Evolutionary conservation across 441 rosid genomes (phyloP).

Genomic region (Arabidopsis hybrid): DNA sequence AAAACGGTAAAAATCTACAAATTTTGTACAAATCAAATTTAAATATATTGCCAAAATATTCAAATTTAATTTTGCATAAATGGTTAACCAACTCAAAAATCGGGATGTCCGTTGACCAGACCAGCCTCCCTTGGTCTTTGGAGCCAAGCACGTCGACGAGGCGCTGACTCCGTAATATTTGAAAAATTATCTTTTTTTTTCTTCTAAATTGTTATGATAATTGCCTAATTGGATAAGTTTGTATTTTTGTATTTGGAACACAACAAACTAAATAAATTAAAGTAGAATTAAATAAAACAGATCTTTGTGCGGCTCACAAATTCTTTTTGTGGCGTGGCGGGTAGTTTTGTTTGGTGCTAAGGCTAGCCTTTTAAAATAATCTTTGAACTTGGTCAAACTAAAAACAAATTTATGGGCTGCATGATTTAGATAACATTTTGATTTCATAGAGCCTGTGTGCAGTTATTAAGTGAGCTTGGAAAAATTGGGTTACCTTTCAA

Average conservation of each 20-base stretch:
- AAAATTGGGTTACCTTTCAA: neutral
- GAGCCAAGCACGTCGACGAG: slow-evolving; percentile 30
- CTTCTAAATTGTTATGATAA: neutral
- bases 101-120: slow-evolving; percentile 30
- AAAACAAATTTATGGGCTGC: slow-evolving; percentile 1
- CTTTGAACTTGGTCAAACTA: slow-evolving; percentile 3
- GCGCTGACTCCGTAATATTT: slow-evolving; percentile 20
- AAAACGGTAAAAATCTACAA: slow-evolving; percentile 2
- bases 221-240: slow-evolving; percentile 3
- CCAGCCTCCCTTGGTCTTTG: slow-evolving; percentile 32
- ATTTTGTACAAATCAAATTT: neutral
- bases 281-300: neutral
- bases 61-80: neutral
- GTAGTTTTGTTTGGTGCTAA: slow-evolving; percentile 15
- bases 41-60: neutral
- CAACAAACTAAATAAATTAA: neutral
- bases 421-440: neutral
- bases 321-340: slow-evolving; percentile 6
- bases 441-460: neutral
- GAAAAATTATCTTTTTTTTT: neutral
- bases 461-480: neutral
- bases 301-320: slow-evolving; percentile 8
- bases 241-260: neutral
- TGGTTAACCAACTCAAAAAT: slow-evolving; percentile 12
- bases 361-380: slow-evolving; percentile 3